Base-by-base conservation (phyloP, 169 alveolate species). In the Eimeria acervulina region DNA sequence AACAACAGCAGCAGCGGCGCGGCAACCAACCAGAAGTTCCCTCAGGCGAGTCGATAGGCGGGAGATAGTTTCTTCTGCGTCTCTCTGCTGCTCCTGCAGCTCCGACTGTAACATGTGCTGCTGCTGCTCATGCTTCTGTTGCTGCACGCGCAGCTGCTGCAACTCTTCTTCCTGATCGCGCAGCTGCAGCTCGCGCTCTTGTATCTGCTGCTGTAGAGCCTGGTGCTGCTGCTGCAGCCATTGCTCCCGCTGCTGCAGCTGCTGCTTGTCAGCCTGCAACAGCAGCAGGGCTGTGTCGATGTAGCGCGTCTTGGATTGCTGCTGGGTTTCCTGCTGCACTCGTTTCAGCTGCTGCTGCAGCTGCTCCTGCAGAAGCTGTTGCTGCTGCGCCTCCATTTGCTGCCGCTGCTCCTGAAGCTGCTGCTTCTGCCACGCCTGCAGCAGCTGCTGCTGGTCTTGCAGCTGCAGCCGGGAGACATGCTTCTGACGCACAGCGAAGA, bases 211-310 rank as follows among this genome's bases (percentile, higher is more conserved):
- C 72, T 81, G 90, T 8, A 81, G 70, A 61, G 15, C 44, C 42
- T 72, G 12, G 44, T 81, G 90, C 70, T 81, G 90, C 90, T 81
- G 90, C 72, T 81, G 90, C 38, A 81, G 68, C 72, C 70, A 81
- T 44, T 81, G 72, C 70, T 81, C 70, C 52, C 90, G 66, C 90
- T 81, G 90, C 70, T 81, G 90, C 90, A 81, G 68, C 31, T 81
- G 72, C 70, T 81, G 90, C 72, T 81, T 81, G 90, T 81, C 90
- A 21, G 90, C 68, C 70, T 81, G 90, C 68, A 81, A 72, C 90
- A 81, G 90, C 51, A 81, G 90, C 90, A 81, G 72, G 0, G 90
- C 90, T 0, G 68, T 44, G 70, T 81, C 90, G 31, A 81, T 44
- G 90, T 81, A 81, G 72, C 90, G 90, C 44, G 90, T 47, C 90